phyloP scores from a whole-genome alignment of 140 eudicot genomes.

The Cichorium intybus region DNA sequence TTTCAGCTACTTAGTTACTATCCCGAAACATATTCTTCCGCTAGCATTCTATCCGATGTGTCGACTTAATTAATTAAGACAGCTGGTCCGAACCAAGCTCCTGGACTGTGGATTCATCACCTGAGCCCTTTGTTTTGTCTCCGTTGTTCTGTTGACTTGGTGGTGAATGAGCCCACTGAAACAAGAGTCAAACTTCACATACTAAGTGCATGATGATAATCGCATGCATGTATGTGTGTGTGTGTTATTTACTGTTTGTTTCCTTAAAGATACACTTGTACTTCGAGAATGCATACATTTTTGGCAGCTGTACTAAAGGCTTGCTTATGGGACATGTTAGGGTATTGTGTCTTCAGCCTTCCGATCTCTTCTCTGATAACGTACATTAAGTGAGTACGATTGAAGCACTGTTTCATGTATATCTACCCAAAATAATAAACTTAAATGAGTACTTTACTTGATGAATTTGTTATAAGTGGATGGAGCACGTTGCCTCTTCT shows the following conservation, averaged over 20 bases:
- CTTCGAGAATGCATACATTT: slow-evolving; percentile 51
- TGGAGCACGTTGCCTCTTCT: slow-evolving; percentile 85
- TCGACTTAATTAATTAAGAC: slow-evolving; percentile 23
- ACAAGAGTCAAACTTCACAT: slow-evolving; percentile 24
- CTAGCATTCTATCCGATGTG: slow-evolving; percentile 13
- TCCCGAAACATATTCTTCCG: background rate
- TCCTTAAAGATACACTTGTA: background rate
- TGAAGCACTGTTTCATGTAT: background rate
- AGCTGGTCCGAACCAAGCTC: slow-evolving; percentile 16
- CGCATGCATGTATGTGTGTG: background rate
- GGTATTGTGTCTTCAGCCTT: slow-evolving; percentile 75
- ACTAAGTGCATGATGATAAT: background rate
- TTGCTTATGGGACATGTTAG: slow-evolving; percentile 88
- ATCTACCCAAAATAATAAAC: background rate
- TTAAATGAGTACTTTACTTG: slow-evolving; percentile 45
- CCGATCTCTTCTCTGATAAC: slow-evolving; percentile 70
- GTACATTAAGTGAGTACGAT: background rate
- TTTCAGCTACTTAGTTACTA: slow-evolving; percentile 7
- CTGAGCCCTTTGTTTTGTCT: slow-evolving; percentile 38
- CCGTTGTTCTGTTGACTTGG: slow-evolving; percentile 32
- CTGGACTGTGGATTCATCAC: slow-evolving; percentile 24
- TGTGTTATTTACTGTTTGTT: background rate
- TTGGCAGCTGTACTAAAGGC: slow-evolving; percentile 96
- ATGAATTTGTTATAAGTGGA: slow-evolving; percentile 82
- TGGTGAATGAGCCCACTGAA: slow-evolving; percentile 91